These are phyloP conservation scores for Gastrodia elata DNA, from an alignment of 106 monocot species.

Conservation along the genomic window DNA sequence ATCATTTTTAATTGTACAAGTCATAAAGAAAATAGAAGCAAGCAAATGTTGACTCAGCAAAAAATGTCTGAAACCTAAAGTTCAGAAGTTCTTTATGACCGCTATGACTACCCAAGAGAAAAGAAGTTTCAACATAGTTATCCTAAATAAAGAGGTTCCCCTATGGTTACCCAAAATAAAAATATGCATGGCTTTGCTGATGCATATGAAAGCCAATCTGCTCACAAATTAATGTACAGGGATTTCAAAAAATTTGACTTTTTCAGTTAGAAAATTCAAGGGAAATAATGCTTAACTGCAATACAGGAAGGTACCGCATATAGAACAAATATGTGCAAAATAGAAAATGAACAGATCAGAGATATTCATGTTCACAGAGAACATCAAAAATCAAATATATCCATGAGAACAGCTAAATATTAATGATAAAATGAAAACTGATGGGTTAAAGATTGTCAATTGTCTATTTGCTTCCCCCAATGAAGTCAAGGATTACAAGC, in stretches of 20 bases:
- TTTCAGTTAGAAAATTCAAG: background rate
- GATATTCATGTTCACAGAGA: background rate
- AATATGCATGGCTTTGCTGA: background rate
- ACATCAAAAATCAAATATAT: background rate
- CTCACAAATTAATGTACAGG: background rate
- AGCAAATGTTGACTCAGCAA: background rate
- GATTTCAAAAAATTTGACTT: background rate
- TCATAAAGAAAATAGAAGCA: background rate
- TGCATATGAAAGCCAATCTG: background rate
- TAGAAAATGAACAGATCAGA: background rate
- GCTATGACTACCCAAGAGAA: background rate
- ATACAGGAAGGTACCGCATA: background rate
- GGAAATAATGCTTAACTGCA: background rate
- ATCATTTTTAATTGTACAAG: slow-evolving; percentile 2
- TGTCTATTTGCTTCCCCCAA: background rate
- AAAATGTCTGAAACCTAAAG: background rate
- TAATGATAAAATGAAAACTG: background rate
- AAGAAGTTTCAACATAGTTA: background rate
- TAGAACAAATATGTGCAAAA: background rate
- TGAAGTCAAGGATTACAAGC: background rate
- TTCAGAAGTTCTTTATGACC: background rate
- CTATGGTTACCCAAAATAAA: too few species aligned
- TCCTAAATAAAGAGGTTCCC: too few species aligned
- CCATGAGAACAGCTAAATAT: background rate
- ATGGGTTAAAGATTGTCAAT: background rate